phyloP scores from a whole-genome alignment of 192 early-diverging fungal genomes.

The Coemansia sp. region DNA sequence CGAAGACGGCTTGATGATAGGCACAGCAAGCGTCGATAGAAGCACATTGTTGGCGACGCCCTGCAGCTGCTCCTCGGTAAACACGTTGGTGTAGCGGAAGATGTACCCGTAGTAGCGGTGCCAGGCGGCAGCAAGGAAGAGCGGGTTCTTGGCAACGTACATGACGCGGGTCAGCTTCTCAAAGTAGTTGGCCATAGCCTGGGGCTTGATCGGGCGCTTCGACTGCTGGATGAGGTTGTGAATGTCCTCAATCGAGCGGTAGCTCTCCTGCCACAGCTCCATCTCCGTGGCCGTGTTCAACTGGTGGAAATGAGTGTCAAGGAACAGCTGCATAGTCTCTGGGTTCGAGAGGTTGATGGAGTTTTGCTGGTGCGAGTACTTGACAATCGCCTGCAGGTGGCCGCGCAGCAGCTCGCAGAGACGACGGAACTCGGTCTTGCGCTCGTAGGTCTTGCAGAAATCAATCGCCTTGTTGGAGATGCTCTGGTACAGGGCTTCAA shows the following conservation, averaged over 20 bases:
- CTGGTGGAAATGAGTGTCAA: conserved; percentile 96
- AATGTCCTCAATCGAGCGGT: conserved; percentile 96
- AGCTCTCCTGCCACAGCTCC: conserved; percentile 99
- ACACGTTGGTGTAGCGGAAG: conserved; percentile 73
- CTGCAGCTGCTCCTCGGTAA: conserved; percentile 83
- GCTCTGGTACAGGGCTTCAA: conserved; percentile 92
- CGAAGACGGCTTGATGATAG: conserved; percentile 87
- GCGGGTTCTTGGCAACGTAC: conserved; percentile 93
- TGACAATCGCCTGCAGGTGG: conserved; percentile 87
- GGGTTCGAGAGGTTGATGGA: conserved; percentile 94
- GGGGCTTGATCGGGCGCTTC: conserved; percentile 89
- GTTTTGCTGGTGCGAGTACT: conserved; percentile 86
- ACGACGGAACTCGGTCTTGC: conserved; percentile 98
- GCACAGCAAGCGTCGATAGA: conserved; percentile 92
- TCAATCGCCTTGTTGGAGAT: conserved; percentile 92
- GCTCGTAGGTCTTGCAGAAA: conserved; percentile 91
- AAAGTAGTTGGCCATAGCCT: conserved; percentile 98
- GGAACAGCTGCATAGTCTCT: conserved; percentile 93
- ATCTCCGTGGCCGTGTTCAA: conserved; percentile 93
- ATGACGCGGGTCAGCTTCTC: conserved; percentile 97
- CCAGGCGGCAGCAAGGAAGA: conserved; percentile 97
- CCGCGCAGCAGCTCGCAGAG: conserved; percentile 95
- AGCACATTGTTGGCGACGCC: conserved; percentile 90
- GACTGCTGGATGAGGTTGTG: conserved; percentile 86
- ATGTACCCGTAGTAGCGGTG: conserved; percentile 85